Evolutionary conservation across 1,284 basidiomycete species (phyloP).

Genomic region (Ustilago nuda): DNA sequence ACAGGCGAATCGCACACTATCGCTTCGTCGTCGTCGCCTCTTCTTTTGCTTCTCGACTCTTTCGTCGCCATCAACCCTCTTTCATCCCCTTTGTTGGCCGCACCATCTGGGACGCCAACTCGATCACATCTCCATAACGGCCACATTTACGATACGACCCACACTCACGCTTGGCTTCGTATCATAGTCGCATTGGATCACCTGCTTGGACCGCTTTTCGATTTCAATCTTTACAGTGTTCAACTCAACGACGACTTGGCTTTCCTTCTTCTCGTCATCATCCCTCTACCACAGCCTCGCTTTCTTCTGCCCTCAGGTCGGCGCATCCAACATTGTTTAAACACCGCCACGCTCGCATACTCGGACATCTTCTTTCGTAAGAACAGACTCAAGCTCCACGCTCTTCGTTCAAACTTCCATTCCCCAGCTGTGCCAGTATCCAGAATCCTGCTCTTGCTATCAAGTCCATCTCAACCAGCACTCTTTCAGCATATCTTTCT

Average conservation of each 20-base stretch:
- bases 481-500: neutral
- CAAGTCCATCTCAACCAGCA: neutral
- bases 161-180: neutral
- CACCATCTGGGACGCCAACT: neutral
- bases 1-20: neutral
- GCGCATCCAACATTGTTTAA: neutral
- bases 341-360: neutral
- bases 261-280: slow-evolving; percentile 1
- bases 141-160: too few species aligned
- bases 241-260: neutral
- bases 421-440: neutral
- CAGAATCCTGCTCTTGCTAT: neutral
- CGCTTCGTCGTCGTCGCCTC: neutral
- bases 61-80: slow-evolving; percentile 4
- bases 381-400: neutral
- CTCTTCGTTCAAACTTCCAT: neutral
- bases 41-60: neutral
- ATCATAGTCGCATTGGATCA: slow-evolving; percentile 1
- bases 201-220: slow-evolving; percentile 5
- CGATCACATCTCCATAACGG: neutral
- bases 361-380: neutral
- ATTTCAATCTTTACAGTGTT: neutral
- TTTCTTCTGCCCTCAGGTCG: neutral
- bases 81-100: neutral
- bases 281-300: neutral